Evolutionary conservation across 73 alveolate genomes (phyloP).

Genomic region (Breviolum minutum): DNA sequence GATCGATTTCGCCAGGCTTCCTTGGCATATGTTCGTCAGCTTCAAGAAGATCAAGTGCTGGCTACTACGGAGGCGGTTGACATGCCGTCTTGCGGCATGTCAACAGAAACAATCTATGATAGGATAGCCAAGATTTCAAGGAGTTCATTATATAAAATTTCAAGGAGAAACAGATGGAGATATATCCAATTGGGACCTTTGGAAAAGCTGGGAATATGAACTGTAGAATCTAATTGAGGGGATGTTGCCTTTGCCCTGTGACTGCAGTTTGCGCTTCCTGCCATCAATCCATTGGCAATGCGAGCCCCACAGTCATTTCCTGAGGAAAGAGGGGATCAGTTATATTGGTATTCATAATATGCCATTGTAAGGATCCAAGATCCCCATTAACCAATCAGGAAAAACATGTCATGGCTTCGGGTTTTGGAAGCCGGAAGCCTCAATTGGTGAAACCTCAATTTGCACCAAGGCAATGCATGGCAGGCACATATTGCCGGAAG

Average conservation of each 20-base stretch:
- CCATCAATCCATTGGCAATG: conserved; percentile 86
- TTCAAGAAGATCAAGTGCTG: conserved; percentile 35
- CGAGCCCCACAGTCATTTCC: conserved; percentile 78
- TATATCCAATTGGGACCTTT: too few species aligned
- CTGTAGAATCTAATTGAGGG: too few species aligned
- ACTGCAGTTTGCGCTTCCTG: conserved; percentile 53
- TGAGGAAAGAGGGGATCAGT: not conserved
- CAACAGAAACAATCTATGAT: too few species aligned
- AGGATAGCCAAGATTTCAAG: not conserved
- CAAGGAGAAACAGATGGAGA: too few species aligned
- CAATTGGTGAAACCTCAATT: not conserved
- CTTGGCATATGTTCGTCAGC: conserved; percentile 21
- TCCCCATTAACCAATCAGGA: too few species aligned
- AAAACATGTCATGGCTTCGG: too few species aligned
- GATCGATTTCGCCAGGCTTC: not conserved
- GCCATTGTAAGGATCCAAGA: too few species aligned
- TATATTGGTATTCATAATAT: too few species aligned
- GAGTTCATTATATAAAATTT: not conserved
- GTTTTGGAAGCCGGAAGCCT: too few species aligned
- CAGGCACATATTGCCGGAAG: conserved; percentile 45
- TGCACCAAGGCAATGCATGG: conserved; percentile 60
- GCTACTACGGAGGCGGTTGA: conserved; percentile 30
- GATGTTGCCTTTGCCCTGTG: not conserved
- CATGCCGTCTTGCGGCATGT: too few species aligned
- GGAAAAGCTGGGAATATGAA: too few species aligned